A percentile compares a stretch with the other conserved stretches of the same genome.
phyloP scores from a whole-genome alignment of 805 yeast genomes.

The Ogataea paradorogensis region DNA sequence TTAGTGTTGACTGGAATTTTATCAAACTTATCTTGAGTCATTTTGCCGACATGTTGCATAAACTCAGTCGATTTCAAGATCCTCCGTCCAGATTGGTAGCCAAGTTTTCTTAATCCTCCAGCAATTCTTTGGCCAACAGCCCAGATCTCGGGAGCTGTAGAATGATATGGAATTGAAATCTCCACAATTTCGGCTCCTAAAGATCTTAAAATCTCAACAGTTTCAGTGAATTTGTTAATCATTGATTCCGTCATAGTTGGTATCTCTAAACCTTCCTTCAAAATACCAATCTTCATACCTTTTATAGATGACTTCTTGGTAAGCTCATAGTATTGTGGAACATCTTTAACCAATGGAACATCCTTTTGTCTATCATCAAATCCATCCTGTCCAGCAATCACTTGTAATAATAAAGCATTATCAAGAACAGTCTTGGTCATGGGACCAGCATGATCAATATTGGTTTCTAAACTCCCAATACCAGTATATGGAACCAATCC shows the following conservation, averaged over 20 bases:
- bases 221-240: conserved; percentile 27
- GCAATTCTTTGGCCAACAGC: conserved; percentile 32
- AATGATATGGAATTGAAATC: conserved; percentile 36
- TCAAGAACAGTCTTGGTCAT: conserved; percentile 36
- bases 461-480: conserved; percentile 34
- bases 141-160: conserved; percentile 38
- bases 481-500: conserved; percentile 41
- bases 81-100: conserved; percentile 24
- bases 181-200: conserved; percentile 36
- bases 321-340: conserved; percentile 24
- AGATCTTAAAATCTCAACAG: conserved; percentile 29
- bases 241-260: conserved; percentile 32
- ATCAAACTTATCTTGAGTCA: conserved; percentile 22
- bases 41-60: conserved; percentile 18
- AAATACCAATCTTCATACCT: conserved; percentile 34
- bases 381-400: conserved; percentile 36
- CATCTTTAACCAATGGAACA: conserved; percentile 14
- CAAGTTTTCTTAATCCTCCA: conserved; percentile 18
- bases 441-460: conserved; percentile 39
- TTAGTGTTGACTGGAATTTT: conserved; percentile 20
- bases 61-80: conserved; percentile 20
- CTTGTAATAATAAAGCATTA: conserved; percentile 33
- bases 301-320: conserved; percentile 21
- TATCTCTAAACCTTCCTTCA: conserved; percentile 36
- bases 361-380: conserved; percentile 31